phyloP scores from a whole-genome alignment of 1,284 basidiomycete species.

The Polyporus tsugae region DNA sequence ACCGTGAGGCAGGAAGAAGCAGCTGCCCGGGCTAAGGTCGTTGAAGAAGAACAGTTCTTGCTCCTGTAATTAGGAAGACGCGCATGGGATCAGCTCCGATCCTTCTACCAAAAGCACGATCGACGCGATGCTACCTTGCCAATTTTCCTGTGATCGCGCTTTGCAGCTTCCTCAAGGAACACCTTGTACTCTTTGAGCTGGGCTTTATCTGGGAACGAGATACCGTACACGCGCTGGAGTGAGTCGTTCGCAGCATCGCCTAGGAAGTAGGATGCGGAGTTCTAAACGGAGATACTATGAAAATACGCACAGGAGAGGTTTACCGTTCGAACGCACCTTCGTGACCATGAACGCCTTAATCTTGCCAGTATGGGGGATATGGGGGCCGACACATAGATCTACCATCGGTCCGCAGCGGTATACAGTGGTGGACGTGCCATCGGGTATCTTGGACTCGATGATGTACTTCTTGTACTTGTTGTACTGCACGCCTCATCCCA shows the following conservation, averaged over 20 bases:
- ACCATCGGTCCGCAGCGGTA: constrained; percentile 99
- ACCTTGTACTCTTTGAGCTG: constrained; percentile 96
- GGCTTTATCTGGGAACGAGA: constrained; percentile 99
- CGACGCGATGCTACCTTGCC: constrained; percentile 64
- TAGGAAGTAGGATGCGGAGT: constrained; percentile 98
- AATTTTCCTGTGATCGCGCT: constrained; percentile 96
- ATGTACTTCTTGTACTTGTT: constrained; percentile 99
- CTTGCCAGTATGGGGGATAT: constrained; percentile 96
- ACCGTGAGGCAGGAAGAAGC: constrained; percentile 98
- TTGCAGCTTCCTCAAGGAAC: constrained; percentile 96
- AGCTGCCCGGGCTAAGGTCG: constrained; percentile 93
- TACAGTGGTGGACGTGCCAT: constrained; percentile 97
- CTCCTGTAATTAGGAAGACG: constrained; percentile 57
- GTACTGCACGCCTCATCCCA: constrained; percentile 65
- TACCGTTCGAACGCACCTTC: constrained; percentile 63
- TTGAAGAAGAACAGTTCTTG: constrained; percentile 99
- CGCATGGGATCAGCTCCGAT: constrained; percentile 10
- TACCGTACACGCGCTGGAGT: constrained; percentile 96
- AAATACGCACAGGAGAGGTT: constrained; percentile 7
- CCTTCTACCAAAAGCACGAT: neutral
- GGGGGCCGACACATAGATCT: constrained; percentile 96
- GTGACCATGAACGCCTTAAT: constrained; percentile 98
- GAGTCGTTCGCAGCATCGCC: constrained; percentile 95
- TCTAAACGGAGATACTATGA: constrained; percentile 54
- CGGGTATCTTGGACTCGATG: constrained; percentile 95